Percentiles rank a stretch among this genome's conserved stretches.
Conservation (phyloP, 768 basidiomycete genomes). For the Suillus americanus region DNA sequence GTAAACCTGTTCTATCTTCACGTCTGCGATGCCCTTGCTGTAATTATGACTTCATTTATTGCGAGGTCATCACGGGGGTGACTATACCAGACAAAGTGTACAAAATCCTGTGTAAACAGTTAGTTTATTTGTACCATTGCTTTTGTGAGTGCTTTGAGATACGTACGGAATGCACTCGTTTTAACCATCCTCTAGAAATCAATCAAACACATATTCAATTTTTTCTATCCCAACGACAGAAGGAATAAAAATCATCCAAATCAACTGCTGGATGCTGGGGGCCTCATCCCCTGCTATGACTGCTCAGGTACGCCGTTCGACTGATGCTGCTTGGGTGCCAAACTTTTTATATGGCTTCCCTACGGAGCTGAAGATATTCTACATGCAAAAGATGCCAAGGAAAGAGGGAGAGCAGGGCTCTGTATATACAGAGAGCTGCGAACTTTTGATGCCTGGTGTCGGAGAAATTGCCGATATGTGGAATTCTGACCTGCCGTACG, state of each 20-base stretch:
- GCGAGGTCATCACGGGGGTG: neutral
- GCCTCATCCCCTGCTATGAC: too few species aligned
- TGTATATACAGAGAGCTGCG: slow-evolving; percentile 91
- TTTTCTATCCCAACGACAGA: too few species aligned
- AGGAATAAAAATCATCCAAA: too few species aligned
- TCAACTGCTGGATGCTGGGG: too few species aligned
- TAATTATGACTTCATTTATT: neutral
- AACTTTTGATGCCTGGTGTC: slow-evolving; percentile 97
- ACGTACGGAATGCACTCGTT: too few species aligned
- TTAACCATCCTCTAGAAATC: too few species aligned
- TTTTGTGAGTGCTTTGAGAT: too few species aligned
- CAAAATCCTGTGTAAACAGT: neutral
- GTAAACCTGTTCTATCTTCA: neutral
- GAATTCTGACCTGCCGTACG: neutral
- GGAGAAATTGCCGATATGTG: slow-evolving; percentile 92
- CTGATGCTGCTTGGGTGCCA: slow-evolving; percentile 42
- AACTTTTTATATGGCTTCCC: slow-evolving; percentile 96
- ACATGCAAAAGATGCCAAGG: slow-evolving; percentile 86
- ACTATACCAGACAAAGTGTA: neutral
- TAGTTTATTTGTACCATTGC: too few species aligned
- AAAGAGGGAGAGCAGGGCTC: slow-evolving; percentile 42
- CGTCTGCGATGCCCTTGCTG: neutral
- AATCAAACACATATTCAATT: too few species aligned
- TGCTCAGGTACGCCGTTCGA: too few species aligned
- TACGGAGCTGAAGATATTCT: slow-evolving; percentile 92